Conservation (phyloP, 1,284 basidiomycete species). For the Austroboletus olivaceoglutinosus region DNA sequence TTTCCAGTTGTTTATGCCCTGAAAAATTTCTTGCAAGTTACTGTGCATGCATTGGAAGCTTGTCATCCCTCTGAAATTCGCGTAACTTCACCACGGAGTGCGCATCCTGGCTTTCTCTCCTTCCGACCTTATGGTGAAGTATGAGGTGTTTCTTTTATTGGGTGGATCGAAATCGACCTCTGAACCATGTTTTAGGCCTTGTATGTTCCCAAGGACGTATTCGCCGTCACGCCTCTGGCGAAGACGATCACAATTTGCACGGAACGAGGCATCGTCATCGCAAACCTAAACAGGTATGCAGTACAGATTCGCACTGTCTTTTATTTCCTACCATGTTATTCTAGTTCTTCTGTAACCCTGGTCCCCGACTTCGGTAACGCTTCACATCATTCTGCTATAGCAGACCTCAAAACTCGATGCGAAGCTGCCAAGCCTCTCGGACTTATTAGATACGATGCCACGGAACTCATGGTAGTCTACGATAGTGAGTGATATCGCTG, state of each 20-base stretch:
- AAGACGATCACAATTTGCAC: conserved; percentile 66
- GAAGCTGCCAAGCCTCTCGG: conserved; percentile 64
- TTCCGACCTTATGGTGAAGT: conserved; percentile 67
- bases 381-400: conserved; percentile 41
- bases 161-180: neutral
- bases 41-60: conserved; percentile 47
- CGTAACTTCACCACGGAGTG: conserved; percentile 34
- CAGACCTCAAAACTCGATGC: conserved; percentile 57
- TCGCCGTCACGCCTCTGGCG: conserved; percentile 54
- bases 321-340: conserved; percentile 3
- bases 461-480: conserved; percentile 68
- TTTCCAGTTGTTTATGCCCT: conserved; percentile 62
- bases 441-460: conserved; percentile 52
- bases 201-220: conserved; percentile 65
- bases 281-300: conserved; percentile 61
- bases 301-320: neutral
- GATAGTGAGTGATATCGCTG: conserved; percentile 51
- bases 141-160: conserved; percentile 18
- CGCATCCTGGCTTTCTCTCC: conserved; percentile 32
- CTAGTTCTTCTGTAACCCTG: conserved; percentile 44
- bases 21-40: conserved; percentile 58
- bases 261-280: conserved; percentile 59
- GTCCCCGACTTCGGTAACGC: conserved; percentile 62
- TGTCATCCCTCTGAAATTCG: conserved; percentile 30
- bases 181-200: conserved; percentile 45